phyloP scores from a whole-genome alignment of 139 green algal species.

The Chlamydomonas sp. region DNA sequence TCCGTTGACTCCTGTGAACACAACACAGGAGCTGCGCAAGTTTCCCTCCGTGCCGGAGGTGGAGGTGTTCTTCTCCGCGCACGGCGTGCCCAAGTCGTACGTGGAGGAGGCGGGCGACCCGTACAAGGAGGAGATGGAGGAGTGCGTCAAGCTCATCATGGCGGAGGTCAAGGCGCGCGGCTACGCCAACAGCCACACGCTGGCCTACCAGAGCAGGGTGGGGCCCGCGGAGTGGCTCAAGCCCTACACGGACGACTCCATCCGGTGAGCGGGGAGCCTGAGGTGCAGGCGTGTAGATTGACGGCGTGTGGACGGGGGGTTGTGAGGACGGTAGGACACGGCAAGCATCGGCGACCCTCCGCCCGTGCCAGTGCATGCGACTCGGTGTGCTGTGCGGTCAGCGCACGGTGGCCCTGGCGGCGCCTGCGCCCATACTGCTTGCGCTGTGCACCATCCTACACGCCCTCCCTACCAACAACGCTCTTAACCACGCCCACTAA shows the following conservation, averaged over 20 bases:
- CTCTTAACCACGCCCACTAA: too few relatives aligned
- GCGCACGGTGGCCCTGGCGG: too few relatives aligned
- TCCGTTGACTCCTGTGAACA: too few relatives aligned
- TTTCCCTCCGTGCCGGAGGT: conserved; percentile 22
- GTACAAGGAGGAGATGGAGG: conserved; percentile 99
- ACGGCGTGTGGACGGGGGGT: not conserved
- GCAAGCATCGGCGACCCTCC: too few relatives aligned
- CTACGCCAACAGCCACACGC: conserved; percentile 87
- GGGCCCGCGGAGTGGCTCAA: conserved; percentile 97
- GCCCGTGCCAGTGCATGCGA: too few relatives aligned
- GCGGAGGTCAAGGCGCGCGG: conserved; percentile 76
- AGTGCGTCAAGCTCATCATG: conserved; percentile 97
- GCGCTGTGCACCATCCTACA: too few relatives aligned
- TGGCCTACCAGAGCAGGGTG: conserved; percentile 97
- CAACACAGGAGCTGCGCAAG: conserved; percentile 23
- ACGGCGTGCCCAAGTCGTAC: conserved; percentile 97
- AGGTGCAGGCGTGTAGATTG: not conserved
- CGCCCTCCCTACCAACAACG: too few relatives aligned
- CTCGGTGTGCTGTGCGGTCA: too few relatives aligned
- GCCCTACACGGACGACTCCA: conserved; percentile 98
- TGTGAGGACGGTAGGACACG: too few relatives aligned
- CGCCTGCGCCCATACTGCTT: too few relatives aligned
- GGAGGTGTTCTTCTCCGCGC: conserved; percentile 95
- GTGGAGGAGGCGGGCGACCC: conserved; percentile 84
- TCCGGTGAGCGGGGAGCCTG: conserved; percentile 63